phyloP scores from a whole-genome alignment of 192 early-diverging fungal genomes.

The Backusella luteola region DNA sequence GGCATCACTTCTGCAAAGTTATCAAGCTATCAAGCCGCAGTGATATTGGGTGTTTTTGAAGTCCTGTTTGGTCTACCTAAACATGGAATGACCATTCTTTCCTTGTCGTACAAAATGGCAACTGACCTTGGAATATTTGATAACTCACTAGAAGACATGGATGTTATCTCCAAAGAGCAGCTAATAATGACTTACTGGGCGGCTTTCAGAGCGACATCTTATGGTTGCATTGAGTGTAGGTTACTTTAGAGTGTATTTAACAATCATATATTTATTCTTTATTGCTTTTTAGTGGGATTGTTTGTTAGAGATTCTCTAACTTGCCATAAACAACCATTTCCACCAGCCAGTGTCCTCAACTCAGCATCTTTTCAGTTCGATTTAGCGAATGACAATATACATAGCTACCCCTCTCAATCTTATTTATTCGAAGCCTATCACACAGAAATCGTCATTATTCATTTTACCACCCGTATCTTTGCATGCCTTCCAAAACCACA shows the following conservation, averaged over 20 bases:
- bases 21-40: conserved; percentile 23
- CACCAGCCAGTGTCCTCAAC: background rate
- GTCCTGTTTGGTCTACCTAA: conserved; percentile 23
- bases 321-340: conserved; percentile 1
- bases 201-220: conserved; percentile 8
- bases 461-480: background rate
- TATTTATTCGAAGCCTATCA: conserved; percentile 2
- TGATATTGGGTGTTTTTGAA: conserved; percentile 26
- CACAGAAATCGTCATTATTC: background rate
- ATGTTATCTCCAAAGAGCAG: conserved; percentile 17
- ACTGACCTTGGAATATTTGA: background rate
- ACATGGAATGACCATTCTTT: conserved; percentile 24
- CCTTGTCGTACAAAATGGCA: conserved; percentile 15
- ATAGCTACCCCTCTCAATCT: background rate
- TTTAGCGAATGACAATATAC: background rate
- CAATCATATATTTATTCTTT: too few species aligned
- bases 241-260: background rate
- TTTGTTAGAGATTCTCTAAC: conserved; percentile 11
- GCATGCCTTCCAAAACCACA: background rate
- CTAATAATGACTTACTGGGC: conserved; percentile 21
- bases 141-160: background rate
- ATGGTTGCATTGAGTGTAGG: conserved; percentile 29
- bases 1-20: background rate
- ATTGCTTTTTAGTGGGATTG: conserved; percentile 11
- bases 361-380: conserved; percentile 26